Evolutionary conservation across 75 land plant genomes (phyloP).

Genomic region (Ceratopteris richardii): DNA sequence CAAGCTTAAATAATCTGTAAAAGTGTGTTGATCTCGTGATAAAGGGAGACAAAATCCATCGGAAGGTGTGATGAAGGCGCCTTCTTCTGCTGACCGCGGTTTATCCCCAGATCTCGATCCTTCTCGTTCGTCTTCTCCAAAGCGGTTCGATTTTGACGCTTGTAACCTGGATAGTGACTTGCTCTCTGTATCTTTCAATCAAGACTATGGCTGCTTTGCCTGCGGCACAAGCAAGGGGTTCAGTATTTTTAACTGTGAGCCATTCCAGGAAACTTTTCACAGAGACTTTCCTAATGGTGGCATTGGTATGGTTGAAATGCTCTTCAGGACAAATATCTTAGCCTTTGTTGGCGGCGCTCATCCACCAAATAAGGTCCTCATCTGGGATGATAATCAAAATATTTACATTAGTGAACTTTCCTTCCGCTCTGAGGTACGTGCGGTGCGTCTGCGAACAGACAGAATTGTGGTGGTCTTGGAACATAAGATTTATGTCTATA

Average conservation of each 20-base stretch:
- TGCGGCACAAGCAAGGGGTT: slow-evolving; percentile 75
- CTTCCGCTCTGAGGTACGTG: slow-evolving; percentile 76
- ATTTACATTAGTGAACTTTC: slow-evolving; percentile 82
- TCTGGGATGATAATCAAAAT: slow-evolving; percentile 84
- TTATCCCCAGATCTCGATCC: too few species aligned
- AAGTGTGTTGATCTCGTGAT: too few species aligned
- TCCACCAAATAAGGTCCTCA: slow-evolving; percentile 72
- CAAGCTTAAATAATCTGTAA: too few species aligned
- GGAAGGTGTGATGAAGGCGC: too few species aligned
- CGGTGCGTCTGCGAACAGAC: slow-evolving; percentile 45
- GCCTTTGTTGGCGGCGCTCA: slow-evolving; percentile 87
- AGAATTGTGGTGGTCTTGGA: slow-evolving; percentile 74
- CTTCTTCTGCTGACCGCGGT: too few species aligned
- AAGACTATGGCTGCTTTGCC: slow-evolving; percentile 76
- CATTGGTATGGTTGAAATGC: slow-evolving; percentile 79
- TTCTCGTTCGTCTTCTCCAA: too few species aligned
- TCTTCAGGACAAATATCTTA: slow-evolving; percentile 65
- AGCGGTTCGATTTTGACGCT: too few species aligned
- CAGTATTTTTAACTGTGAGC: slow-evolving; percentile 72
- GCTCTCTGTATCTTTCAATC: slow-evolving; percentile 51
- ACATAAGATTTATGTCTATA: slow-evolving; percentile 84
- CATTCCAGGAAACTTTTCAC: slow-evolving; percentile 65
- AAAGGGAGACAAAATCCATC: too few species aligned
- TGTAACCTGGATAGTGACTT: slow-evolving; percentile 4
- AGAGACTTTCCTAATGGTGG: slow-evolving; percentile 63